These are phyloP conservation scores for Populus trichocarpa DNA, from an alignment of 441 rosid species.

Conservation along the genomic window DNA sequence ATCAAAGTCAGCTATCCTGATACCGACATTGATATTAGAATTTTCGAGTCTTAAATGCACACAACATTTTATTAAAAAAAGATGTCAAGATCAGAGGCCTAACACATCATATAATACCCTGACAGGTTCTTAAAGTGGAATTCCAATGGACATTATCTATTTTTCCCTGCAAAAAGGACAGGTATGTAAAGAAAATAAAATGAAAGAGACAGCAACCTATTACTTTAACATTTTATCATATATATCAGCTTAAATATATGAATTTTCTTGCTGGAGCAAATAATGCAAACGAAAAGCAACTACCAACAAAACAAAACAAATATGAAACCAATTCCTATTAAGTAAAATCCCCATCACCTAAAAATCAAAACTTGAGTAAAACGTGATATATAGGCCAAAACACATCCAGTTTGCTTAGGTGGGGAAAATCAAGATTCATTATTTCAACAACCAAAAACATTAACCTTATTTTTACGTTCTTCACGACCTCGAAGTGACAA, in stretches of 20 bases:
- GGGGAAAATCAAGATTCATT: neutral
- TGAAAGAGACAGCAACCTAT: neutral
- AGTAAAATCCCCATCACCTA: neutral
- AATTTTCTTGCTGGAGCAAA: neutral
- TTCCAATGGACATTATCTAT: neutral
- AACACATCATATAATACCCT: neutral
- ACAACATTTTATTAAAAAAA: neutral
- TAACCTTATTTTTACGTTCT: neutral
- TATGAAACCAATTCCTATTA: neutral
- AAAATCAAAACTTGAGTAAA: neutral
- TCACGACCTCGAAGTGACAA: neutral
- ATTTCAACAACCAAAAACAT: neutral
- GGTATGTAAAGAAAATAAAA: neutral
- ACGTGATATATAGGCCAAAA: neutral
- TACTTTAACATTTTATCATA: neutral
- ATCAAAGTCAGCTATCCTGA: slow-evolving; percentile 5
- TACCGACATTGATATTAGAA: neutral
- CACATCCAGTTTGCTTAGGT: neutral
- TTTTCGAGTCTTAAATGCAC: neutral
- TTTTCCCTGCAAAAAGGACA: neutral
- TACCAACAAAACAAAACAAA: neutral
- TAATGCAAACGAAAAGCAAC: neutral
- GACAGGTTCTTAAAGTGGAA: neutral
- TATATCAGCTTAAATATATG: neutral
- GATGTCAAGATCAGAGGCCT: neutral